These are phyloP conservation scores for Rhynchosporium secalis DNA, from an alignment of 2,329 filamentous ascomycete species.

Conservation along the genomic window DNA sequence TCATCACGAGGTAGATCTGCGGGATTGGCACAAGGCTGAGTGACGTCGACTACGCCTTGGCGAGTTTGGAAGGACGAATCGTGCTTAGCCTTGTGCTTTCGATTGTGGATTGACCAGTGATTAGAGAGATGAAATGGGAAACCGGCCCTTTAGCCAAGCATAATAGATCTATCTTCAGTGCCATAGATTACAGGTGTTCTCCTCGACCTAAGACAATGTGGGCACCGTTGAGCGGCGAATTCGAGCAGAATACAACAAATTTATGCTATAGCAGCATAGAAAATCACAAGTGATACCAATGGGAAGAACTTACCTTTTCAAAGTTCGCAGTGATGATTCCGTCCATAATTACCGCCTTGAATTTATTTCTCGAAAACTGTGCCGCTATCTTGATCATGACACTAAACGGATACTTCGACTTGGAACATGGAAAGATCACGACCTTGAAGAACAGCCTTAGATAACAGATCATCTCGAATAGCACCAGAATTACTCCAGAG, in stretches of 20 bases:
- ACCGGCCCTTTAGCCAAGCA: background rate
- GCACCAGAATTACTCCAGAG: no score
- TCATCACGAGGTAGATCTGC: slow-evolving; percentile 4
- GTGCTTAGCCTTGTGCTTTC: slow-evolving; percentile 1
- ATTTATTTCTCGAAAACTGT: no score
- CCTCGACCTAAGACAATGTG: background rate
- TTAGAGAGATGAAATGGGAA: background rate
- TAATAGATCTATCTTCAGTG: background rate
- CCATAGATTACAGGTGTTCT: background rate
- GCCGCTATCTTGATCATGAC: no score
- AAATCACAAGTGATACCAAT: no score
- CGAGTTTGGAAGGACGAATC: background rate
- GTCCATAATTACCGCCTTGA: no score
- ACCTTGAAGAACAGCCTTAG: no score
- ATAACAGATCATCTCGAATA: no score
- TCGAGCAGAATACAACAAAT: background rate
- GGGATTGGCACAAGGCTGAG: slow-evolving; percentile 3
- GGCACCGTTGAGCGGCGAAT: no score
- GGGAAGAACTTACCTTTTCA: no score
- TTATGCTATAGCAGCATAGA: background rate
- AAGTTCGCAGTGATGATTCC: no score
- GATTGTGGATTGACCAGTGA: slow-evolving; percentile 1
- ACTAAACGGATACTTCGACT: no score
- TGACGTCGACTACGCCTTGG: slow-evolving; percentile 1
- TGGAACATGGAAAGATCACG: no score